A percentile compares a stretch with the other conserved stretches of the same genome.
phyloP scores from a whole-genome alignment of 2,329 filamentous ascomycete species.

The Corynespora cassiicola region DNA sequence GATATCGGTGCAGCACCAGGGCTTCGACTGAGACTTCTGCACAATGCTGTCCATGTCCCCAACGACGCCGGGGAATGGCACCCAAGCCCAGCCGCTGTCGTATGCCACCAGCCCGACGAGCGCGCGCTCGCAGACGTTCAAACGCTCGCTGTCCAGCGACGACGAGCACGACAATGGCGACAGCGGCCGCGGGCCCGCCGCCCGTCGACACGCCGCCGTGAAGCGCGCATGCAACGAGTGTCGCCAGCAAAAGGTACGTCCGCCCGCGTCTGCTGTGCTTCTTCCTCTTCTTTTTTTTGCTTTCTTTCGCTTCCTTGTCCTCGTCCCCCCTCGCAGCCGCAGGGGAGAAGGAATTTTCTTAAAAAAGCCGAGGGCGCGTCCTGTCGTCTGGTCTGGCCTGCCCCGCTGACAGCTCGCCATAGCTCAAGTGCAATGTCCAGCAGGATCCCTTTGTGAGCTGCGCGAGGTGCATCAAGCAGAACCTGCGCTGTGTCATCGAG shows the following conservation, averaged over 20 bases:
- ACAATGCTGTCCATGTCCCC: constrained; percentile 39
- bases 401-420: constrained; percentile 28
- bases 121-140: constrained; percentile 39
- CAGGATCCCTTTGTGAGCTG: constrained; percentile 82
- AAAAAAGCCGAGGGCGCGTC: no score
- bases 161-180: constrained; percentile 42
- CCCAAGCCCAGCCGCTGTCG: constrained; percentile 30
- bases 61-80: constrained; percentile 32
- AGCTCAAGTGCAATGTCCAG: constrained; percentile 84
- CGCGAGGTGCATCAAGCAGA: constrained; percentile 78
- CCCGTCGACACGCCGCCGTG: constrained; percentile 42
- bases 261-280: constrained; percentile 1
- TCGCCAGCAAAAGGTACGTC: constrained; percentile 80
- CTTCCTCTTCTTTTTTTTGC: no score
- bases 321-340: no score
- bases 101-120: constrained; percentile 36
- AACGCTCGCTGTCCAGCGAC: constrained; percentile 45
- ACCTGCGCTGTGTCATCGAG: constrained; percentile 84
- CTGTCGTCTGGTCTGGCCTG: no score
- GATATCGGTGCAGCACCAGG: constrained; percentile 19
- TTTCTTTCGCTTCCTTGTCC: no score
- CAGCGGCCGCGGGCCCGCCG: constrained; percentile 24
- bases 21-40: no score
- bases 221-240: constrained; percentile 87
- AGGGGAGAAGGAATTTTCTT: no score